Evolutionary conservation across 768 basidiomycete species (phyloP), one percentile per base, ranked within the genome.

Genomic region (Trametes cinnabarina): DNA sequence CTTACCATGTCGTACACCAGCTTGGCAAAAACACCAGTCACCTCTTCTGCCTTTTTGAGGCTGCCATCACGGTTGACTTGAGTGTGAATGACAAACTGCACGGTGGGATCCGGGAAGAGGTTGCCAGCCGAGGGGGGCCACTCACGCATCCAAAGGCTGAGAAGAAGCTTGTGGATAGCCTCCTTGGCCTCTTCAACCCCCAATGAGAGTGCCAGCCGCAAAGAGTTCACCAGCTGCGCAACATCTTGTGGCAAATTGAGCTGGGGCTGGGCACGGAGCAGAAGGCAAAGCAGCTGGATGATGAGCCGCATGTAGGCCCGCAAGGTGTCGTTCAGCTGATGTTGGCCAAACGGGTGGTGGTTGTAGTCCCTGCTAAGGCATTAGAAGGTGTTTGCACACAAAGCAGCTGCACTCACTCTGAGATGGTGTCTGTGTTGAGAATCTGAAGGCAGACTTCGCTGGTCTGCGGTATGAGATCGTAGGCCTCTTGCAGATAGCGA

Each of bases 401-500:
- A 28, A 26, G 26, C 20, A 5, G 20, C n/a, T 4, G 11, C 11
- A 46, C 52, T 32, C 23, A 54, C 52, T 44, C 43, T 2, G 43
- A 34, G 14, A 54, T 22, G 5, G 43, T 46, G 15, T 54, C 52
- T 4, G 52, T 54, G n/a, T 54, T 44, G 23, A 54, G 43, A 19
- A 54, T 46, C 20, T 54, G 52, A 5, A 32, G 32, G 43, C 42
- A 54, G 2, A 54, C 34, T 22, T 54, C 52, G 28, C 52, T 46
- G 3, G 52, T 46, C 26, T 37, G 20, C n/a, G 32, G 43, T 11
- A 54, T 54, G 30, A 37, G 30, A 11, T 46, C 32, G n/a, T 54
- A 54, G 6, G 43, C 32, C 4, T 3, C 30, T 25, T 44, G 3
- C 8, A 46, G 25, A 19, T 54, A 54, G 32, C 8, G 20, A 6